Base-by-base conservation (phyloP, 352 stramenopile genomes). In the Globisporangium takayamanum region DNA sequence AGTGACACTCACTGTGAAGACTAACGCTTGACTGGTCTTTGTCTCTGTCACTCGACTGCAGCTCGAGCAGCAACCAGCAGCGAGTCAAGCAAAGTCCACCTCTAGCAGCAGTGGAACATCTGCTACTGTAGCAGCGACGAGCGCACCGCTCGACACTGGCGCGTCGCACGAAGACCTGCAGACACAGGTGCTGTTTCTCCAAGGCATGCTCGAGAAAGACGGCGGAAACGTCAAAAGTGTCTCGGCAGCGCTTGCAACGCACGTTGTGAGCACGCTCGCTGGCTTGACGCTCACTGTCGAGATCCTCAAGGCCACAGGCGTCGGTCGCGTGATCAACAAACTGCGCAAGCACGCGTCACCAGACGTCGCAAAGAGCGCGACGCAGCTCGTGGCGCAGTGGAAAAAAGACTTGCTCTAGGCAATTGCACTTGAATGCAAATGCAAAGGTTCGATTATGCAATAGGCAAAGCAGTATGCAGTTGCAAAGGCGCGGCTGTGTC, bases 241-340 rank as follows among this genome's bases (percentile, higher is more conserved):
- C 45, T 80, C 81, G 46, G 68, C 75, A n/a, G 67, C 68, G 5
- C 56, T 93, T 14, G 85, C 85, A 15, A 76, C 74, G 22, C 76
- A 92, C 54, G 83, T 95, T 58, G 62, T 95, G 50, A 74, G 39
- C 33, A 88, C 76, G 22, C 80, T 95, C 25, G 64, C 74, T 37
- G 73, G 59, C 42, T 79, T 95, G 72, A 62, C 69, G 53, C 70
- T 95, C 41, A 93, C 73, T 50, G 82, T 95, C 53, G 83, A 93
- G 58, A 88, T 92, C 59, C 67, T 95, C 45, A 95, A 95, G 64
- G 74, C 55, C 52, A 95, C 85, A 25, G 85, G 85, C 55, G 56
- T 95, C 18, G 85, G 85, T 1, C 78, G 81, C 48, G 85, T 83
- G 50, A 92, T 95, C 67, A 93, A 93, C 72, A 95, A 95, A 60